Evolutionary conservation across 345 rosid genomes (phyloP).

Genomic region (Eutrema yunnanense): DNA sequence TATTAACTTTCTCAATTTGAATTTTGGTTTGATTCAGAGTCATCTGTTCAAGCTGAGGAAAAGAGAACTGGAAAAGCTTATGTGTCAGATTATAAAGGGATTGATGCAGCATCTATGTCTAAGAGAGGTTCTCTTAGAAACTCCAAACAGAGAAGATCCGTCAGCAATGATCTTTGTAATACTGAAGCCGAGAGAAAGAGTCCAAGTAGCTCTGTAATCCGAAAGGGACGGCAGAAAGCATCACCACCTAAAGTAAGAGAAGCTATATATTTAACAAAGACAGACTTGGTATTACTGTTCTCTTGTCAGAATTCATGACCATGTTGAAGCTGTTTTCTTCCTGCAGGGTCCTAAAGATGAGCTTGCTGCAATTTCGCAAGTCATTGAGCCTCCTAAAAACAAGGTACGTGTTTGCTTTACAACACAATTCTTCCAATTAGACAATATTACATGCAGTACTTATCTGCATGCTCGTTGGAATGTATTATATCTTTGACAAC

Average conservation of each 20-base stretch:
- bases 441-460: not conserved
- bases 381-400: constrained; percentile 36
- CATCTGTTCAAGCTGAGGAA: constrained; percentile 49
- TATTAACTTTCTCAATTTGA: constrained; percentile 12
- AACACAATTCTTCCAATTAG: not conserved
- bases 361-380: constrained; percentile 33
- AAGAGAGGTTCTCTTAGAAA: constrained; percentile 34
- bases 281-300: not conserved
- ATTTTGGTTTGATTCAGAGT: constrained; percentile 36
- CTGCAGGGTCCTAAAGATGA: constrained; percentile 49
- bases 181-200: constrained; percentile 40
- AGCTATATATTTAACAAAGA: constrained; percentile 9
- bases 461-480: constrained; percentile 2
- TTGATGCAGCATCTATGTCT: constrained; percentile 37
- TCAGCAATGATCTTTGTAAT: constrained; percentile 27
- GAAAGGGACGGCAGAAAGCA: constrained; percentile 54
- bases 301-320: constrained; percentile 30
- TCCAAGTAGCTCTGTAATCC: constrained; percentile 36
- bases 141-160: constrained; percentile 37
- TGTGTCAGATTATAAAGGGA: constrained; percentile 44
- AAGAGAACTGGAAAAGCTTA: constrained; percentile 35
- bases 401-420: constrained; percentile 36
- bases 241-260: constrained; percentile 50
- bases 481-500: constrained; percentile 1
- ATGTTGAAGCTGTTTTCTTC: constrained; percentile 24